phyloP scores from a whole-genome alignment of 2,329 filamentous ascomycete species.

The Pestalotiopsis sp. region DNA sequence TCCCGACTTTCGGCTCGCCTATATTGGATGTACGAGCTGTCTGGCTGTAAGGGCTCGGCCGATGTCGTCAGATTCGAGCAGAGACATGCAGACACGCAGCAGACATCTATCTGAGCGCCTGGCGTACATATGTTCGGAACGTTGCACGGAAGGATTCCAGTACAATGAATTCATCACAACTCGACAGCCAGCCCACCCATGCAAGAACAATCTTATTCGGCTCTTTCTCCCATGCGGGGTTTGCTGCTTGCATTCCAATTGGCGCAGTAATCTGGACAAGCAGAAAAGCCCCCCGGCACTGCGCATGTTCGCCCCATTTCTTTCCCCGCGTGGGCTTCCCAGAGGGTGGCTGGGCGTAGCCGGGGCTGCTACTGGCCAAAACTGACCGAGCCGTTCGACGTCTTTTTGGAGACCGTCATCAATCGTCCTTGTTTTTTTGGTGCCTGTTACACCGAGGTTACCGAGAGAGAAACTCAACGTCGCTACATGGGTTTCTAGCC shows the following conservation, averaged over 20 bases:
- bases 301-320: background rate
- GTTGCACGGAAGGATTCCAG: background rate
- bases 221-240: slow-evolving; percentile 4
- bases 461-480: background rate
- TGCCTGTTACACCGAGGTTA: background rate
- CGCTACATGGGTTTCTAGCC: background rate
- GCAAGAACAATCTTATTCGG: background rate
- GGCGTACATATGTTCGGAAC: background rate
- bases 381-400: background rate
- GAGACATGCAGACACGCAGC: background rate
- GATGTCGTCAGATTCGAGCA: slow-evolving; percentile 8
- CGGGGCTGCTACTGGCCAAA: background rate
- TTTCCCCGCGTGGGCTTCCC: slow-evolving; percentile 1
- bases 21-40: background rate
- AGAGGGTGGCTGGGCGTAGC: background rate
- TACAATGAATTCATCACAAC: background rate
- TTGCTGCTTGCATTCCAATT: slow-evolving; percentile 1
- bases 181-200: background rate
- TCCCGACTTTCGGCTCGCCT: background rate
- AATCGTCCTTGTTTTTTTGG: background rate
- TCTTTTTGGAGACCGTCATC: background rate
- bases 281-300: background rate
- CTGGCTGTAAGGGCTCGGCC: background rate
- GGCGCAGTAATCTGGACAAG: slow-evolving; percentile 6
- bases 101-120: background rate